Base-by-base conservation (phyloP, 2,329 filamentous ascomycete genomes). In the Paecilomyces formosus region DNA sequence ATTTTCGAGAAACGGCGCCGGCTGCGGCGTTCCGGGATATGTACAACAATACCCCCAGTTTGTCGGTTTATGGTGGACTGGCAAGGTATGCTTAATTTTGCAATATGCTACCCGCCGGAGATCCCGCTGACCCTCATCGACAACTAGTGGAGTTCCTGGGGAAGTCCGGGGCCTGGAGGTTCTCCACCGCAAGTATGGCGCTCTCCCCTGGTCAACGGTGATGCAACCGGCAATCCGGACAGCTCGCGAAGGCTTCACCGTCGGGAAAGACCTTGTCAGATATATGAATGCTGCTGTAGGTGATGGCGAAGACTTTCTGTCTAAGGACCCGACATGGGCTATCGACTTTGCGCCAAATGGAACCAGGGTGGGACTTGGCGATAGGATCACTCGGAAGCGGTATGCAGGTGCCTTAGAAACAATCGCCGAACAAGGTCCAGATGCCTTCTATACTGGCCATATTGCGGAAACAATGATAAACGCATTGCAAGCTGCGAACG, bases 1-100 rank as follows among this genome's bases (percentile, higher is more conserved):
- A 97, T 74, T 97, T 96, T 69, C 82, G 93, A 53, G 93, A 97
- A 72, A 85, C 88, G 0, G 93, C 93, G 0, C 93, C 93, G 0
- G 88, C 87, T 0, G 89, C 90, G 0, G 89, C 92, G 0, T 86
- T 82, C 63, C 81, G 92, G 72, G 85, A 95, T 67, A 97, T 97
- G 93, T 97, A 88, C 72, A 81, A 84, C 59, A 85, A 85, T 57
- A 88, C 94, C 62, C 78, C 82, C 0, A 73, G 80, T 1, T 85
- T 82, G 1, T 92, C 89, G 57, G 78, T 93, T 1, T 79, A 78
- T 28, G 89, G 90, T 2, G 92, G 91, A 0, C 75, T 96, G 31
- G 87, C 89, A 57, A 82, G 78, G 79, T 80, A 71, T 18, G 67
- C 53, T 22, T 11, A 60, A 31, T 11, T 53, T 18, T 45, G 7